Percentiles rank a stretch among this genome's conserved stretches.
phyloP scores from a whole-genome alignment of 192 early-diverging fungal genomes.

The Funneliformis geosporum region DNA sequence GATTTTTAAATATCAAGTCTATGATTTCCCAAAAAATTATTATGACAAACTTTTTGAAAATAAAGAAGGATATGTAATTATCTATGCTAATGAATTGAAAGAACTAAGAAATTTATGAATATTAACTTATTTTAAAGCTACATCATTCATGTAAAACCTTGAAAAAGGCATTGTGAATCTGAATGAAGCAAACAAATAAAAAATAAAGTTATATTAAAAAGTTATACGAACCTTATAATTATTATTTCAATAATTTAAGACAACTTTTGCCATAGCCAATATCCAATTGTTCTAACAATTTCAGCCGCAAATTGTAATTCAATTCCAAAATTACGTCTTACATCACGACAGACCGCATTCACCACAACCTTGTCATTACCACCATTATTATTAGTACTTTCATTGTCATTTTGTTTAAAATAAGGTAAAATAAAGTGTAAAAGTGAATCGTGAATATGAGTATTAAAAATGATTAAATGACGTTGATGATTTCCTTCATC shows the following conservation, averaged over 20 bases:
- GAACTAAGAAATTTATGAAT: no score
- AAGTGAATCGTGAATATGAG: slow-evolving; percentile 39
- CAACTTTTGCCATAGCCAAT: slow-evolving; percentile 22
- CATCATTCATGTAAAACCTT: no score
- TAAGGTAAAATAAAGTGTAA: slow-evolving; percentile 41
- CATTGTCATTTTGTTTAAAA: not conserved
- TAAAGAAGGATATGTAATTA: no score
- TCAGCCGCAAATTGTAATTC: slow-evolving; percentile 25
- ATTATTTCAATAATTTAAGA: not conserved
- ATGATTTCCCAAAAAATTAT: no score
- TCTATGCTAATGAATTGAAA: no score
- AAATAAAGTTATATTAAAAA: no score
- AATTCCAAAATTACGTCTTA: not conserved
- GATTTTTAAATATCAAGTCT: no score
- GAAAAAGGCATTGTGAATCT: no score
- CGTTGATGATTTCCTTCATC: slow-evolving; percentile 38
- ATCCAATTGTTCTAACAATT: slow-evolving; percentile 25
- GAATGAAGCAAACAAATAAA: no score
- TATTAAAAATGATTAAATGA: slow-evolving; percentile 48
- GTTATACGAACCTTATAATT: no score
- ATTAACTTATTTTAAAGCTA: no score
- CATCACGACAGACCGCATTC: slow-evolving; percentile 20
- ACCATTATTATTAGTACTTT: not conserved
- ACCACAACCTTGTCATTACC: not conserved
- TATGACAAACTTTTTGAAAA: no score